These are phyloP conservation scores for Leccinum arenicola DNA, from an alignment of 768 basidiomycete species.

Conservation along the genomic window DNA sequence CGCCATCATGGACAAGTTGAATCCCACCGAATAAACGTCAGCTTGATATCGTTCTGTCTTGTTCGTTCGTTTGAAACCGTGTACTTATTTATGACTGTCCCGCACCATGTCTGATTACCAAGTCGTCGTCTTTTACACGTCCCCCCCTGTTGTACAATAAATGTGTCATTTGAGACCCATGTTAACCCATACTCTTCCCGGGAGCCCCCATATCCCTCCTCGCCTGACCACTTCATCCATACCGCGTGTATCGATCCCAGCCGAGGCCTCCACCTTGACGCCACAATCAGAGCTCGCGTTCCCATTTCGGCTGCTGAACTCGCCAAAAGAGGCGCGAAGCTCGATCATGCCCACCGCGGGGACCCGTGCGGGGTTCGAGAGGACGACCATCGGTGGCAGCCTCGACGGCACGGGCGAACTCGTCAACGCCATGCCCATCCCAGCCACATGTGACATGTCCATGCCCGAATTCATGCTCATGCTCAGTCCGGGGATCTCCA, in stretches of 20 bases:
- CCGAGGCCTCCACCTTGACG: conserved; percentile 24
- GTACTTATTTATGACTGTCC: neutral
- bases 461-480: conserved; percentile 34
- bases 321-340: conserved; percentile 62
- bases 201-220: conserved; percentile 66
- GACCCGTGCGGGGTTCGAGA: conserved; percentile 64
- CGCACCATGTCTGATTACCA: neutral
- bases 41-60: neutral
- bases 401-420: conserved; percentile 35
- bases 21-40: conserved; percentile 2
- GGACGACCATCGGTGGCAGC: conserved; percentile 53
- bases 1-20: conserved; percentile 25
- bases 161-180: conserved; percentile 15
- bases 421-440: conserved; percentile 28
- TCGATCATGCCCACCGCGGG: conserved; percentile 65
- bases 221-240: conserved; percentile 72
- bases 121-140: neutral
- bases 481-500: conserved; percentile 35
- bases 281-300: conserved; percentile 18
- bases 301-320: conserved; percentile 23
- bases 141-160: neutral
- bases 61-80: neutral
- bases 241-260: conserved; percentile 48
- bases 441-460: conserved; percentile 28
- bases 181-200: conserved; percentile 58